Evolutionary conservation across 73 alveolate genomes (phyloP).

Genomic region (Paramecium biaurelia): DNA sequence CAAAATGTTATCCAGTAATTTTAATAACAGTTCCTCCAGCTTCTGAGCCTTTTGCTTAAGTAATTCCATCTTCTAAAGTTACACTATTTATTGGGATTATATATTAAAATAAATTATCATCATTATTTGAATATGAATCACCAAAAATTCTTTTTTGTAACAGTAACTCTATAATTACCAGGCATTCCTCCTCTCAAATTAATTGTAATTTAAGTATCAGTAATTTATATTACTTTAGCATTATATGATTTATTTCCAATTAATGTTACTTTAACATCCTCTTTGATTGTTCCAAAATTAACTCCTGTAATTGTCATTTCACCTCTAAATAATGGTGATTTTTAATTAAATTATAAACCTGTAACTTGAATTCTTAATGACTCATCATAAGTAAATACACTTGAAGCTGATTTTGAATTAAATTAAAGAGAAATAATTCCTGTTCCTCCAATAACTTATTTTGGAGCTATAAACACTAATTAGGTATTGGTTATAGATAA

Average conservation of each 20-base stretch:
- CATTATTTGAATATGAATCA: not conserved
- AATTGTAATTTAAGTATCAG: not conserved
- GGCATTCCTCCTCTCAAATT: conserved; percentile 51
- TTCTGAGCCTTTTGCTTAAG: not conserved
- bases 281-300: not conserved
- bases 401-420: not conserved
- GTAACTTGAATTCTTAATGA: not conserved
- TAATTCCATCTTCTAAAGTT: not conserved
- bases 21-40: conserved; percentile 19
- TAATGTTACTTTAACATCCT: not conserved
- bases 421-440: not conserved
- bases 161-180: not conserved
- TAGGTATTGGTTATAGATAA: not conserved
- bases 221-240: not conserved
- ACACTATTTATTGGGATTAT: not conserved
- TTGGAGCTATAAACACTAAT: not conserved
- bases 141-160: not conserved
- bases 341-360: not conserved
- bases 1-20: not conserved
- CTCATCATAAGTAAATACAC: not conserved
- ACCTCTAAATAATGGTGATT: not conserved
- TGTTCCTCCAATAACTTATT: not conserved
- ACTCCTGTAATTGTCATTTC: not conserved
- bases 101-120: not conserved
- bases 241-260: not conserved